Evolutionary conservation across 768 basidiomycete species (phyloP), one percentile per base, ranked within the genome.

Genomic region (Psilocybe cyanescens): DNA sequence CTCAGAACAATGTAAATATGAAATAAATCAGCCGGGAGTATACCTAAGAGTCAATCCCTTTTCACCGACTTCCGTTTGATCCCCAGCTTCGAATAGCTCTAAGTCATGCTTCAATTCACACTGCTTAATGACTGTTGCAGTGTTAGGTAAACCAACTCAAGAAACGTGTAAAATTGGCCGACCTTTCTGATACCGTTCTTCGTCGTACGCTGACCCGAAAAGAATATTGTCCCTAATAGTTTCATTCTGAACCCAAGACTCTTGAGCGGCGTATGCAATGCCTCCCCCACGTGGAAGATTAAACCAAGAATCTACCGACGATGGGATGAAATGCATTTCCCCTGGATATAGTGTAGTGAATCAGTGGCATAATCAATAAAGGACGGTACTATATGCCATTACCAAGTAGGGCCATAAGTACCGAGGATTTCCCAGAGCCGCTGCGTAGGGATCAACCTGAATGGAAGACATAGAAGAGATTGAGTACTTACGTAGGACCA

Each of bases 221-320:
- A 90, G 75, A 58, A 95, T 88, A 68, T 95, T 95, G 41, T 93
- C 88, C 78, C 76, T 79, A 55, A 91, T 89, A 0, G 89, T 91
- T 59, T 87, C 89, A 65, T 89, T 92, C 71, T 88, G 82, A 9
- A 92, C 86, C 91, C 91, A 95, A 2, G 89, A 85, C 68, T 92
- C 90, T 71, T 95, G 92, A 2, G 88, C 87, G 4, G 89, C 89
- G 71, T 91, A 93, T 6, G 90, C 86, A 19, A 94, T 81, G 11
- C 91, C 90, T 2, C 79, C 79, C 4, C 72, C 72, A 6, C 89
- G 78, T 41, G 92, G 91, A 3, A 93, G 79, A 61, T 83, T 84
- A 72, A 81, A 88, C 81, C 83, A 89, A 0, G 87, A 83, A 30
- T 81, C 79, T 4, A 81, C 76, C 12, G 73, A 71, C 14, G 75